Evolutionary conservation across 257 asterid genomes (phyloP).

Genomic region (Solanum sejunctum): DNA sequence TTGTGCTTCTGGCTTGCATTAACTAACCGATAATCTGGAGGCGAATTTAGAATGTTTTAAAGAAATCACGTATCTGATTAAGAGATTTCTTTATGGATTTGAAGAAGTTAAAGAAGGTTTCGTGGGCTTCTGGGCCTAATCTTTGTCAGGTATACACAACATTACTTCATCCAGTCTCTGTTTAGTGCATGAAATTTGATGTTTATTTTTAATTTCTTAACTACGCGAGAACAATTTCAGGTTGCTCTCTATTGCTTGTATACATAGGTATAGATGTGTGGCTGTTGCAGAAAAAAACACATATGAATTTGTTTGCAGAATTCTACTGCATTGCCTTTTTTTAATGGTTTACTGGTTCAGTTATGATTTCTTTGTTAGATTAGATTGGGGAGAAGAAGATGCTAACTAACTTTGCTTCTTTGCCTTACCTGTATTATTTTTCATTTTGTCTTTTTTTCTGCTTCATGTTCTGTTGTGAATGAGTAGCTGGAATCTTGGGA

Average conservation of each 20-base stretch:
- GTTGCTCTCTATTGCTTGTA: not conserved
- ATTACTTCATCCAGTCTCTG: not conserved
- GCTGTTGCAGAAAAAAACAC: not conserved
- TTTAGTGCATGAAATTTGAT: not conserved
- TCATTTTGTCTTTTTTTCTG: not conserved
- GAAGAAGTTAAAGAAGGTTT: not conserved
- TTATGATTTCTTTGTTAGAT: not conserved
- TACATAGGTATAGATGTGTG: not conserved
- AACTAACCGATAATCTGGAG: not conserved
- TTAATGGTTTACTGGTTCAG: not conserved
- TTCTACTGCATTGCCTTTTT: not conserved
- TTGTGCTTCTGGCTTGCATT: not conserved
- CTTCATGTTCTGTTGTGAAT: not conserved
- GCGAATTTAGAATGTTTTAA: not conserved
- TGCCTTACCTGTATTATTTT: not conserved
- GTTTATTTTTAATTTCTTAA: not conserved
- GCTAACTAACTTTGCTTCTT: not conserved
- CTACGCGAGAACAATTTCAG: not conserved
- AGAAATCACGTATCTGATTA: not conserved
- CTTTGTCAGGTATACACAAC: conserved; percentile 5
- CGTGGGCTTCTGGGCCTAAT: conserved; percentile 1
- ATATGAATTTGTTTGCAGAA: not conserved
- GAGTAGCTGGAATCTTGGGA: not conserved
- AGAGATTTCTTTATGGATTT: not conserved
- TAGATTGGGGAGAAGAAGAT: not conserved